Evolutionary conservation across 176 grass and related monocot species (phyloP).

Genomic region (Phragmites australis): DNA sequence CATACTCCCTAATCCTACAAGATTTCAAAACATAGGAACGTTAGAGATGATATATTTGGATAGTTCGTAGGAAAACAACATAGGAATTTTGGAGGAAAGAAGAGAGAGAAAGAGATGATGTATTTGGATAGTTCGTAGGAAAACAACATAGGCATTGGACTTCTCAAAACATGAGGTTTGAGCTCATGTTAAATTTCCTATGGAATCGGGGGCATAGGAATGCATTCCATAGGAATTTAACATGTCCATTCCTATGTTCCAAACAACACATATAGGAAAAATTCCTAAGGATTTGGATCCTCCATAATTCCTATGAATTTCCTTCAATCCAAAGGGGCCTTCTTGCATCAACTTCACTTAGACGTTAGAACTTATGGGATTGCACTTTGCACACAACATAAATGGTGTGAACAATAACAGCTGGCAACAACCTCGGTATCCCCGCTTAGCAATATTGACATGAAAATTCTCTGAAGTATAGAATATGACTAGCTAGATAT

Average conservation of each 20-base stretch:
- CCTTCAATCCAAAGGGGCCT: no score
- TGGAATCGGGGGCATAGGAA: no score
- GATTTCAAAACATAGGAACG: not conserved
- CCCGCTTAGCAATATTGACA: not conserved
- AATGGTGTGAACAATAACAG: not conserved
- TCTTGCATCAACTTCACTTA: not conserved
- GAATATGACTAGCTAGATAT: not conserved
- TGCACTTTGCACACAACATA: not conserved
- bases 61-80: not conserved
- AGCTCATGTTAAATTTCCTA: no score
- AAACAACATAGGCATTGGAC: not conserved
- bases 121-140: not conserved
- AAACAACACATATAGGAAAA: no score
- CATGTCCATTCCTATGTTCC: no score
- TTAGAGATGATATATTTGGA: not conserved
- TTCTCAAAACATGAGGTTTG: no score
- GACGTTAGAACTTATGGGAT: not conserved
- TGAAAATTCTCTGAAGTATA: not conserved
- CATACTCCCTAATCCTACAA: no score
- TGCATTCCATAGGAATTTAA: no score
- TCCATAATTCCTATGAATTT: no score
- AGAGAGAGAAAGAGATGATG: not conserved
- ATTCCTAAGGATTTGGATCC: no score
- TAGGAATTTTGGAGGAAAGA: not conserved
- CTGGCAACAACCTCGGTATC: not conserved